Evolutionary conservation across 495 filamentous ascomycete genomes (phyloP), one percentile per base, ranked within the genome.

Genomic region (Xylaria castorea): DNA sequence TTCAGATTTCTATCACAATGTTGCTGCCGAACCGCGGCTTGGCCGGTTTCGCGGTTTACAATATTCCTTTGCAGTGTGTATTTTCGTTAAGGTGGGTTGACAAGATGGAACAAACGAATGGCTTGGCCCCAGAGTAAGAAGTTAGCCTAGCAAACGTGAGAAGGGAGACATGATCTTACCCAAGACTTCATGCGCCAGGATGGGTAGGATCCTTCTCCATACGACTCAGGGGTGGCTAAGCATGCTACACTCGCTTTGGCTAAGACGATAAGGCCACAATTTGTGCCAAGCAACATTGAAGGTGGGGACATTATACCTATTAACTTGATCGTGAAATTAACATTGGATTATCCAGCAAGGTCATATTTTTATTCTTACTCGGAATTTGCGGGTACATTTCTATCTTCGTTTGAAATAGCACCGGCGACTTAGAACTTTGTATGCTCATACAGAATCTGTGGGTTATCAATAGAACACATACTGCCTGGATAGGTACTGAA

Each of bases 191-290:
- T 61, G 25, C 42, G n/a, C 25, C 25, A 53, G 50, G 50, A 36
- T 27, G 50, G 36, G 38, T 58, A 61, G 53, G 38, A 60, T 69
- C 18, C n/a, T 67, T 67, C 65, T 55, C 34, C 66, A 68, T 27
- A 57, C 25, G 34, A 25, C 3, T 69, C 53, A 69, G 66, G 66
- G 66, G 53, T 69, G 25, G 3, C 40, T 48, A 48, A 11, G 44
- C 3, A 57, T 25, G n/a, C 48, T 51, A 51, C n/a, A 51, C 48
- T 50, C 25, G 25, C 57, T 60, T 32, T 16, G 55, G 55, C 55
- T 60, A 60, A n/a, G 6, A 20, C 16, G 20, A 61, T 38, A 9
- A n/a, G 32, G 30, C 32, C 30, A 60, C 50, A 51, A 27, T 27
- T 14, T 53, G 20, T 57, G 27, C 53, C 27, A 14, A 7, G 25